Base-by-base conservation (phyloP, 2,329 filamentous ascomycete genomes). In the Pyrenophora seminiperda region DNA sequence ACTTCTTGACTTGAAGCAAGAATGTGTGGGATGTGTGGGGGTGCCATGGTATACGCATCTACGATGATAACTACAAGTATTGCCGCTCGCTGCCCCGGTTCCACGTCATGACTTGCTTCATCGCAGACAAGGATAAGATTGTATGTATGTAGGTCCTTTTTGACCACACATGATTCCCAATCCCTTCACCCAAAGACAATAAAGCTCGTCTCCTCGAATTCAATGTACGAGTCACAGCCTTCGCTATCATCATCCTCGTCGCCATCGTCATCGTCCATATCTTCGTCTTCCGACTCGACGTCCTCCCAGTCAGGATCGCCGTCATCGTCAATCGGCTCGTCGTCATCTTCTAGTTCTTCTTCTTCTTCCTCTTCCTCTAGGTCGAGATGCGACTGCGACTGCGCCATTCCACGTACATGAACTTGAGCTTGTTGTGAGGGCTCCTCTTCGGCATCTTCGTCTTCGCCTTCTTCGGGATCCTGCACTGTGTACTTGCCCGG, bases 111-210 rank as follows among this genome's bases (percentile, higher is more conserved):
- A n/a, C n/a, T n/a, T n/a, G n/a, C n/a, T n/a, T n/a, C n/a, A n/a
- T n/a, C n/a, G n/a, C n/a, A n/a, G n/a, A n/a, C n/a, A n/a, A n/a
- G n/a, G n/a, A n/a, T n/a, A n/a, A n/a, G n/a, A n/a, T n/a, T n/a
- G n/a, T n/a, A n/a, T n/a, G n/a, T n/a, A n/a, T n/a, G n/a, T n/a
- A n/a, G n/a, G n/a, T n/a, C n/a, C n/a, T n/a, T n/a, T n/a, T n/a
- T n/a, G n/a, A n/a, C n/a, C n/a, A n/a, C n/a, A n/a, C n/a, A n/a
- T n/a, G n/a, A n/a, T n/a, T n/a, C n/a, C n/a, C n/a, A n/a, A n/a
- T n/a, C n/a, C n/a, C n/a, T n/a, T n/a, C n/a, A n/a, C n/a, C 54
- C 57, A 38, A 66, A 66, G 4, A 66, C 56, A 13, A 66, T 57
- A 24, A 61, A 66, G 40, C 49, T 63, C 14, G 54, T 44, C 24